Conservation (phyloP, 208 protist genomes). For the Naegleria gruberi region DNA sequence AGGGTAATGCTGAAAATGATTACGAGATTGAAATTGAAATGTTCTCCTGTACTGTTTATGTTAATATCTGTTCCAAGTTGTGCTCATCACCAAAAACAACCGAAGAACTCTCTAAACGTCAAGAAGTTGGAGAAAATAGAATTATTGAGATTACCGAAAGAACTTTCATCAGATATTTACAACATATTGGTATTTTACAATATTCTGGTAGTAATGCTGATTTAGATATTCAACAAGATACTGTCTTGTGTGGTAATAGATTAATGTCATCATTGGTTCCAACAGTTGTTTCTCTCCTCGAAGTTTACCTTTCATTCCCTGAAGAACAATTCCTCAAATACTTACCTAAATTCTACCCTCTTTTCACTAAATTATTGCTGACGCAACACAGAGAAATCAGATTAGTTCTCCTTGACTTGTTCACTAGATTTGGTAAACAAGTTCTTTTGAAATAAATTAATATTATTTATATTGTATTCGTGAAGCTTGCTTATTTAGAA, state of each 20-base stretch:
- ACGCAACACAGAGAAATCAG: neutral
- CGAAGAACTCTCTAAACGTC: neutral
- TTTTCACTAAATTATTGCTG: neutral
- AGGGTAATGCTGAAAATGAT: neutral
- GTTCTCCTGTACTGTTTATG: neutral
- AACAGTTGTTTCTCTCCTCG: neutral
- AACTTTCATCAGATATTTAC: neutral
- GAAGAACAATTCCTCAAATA: neutral
- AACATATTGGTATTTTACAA: neutral
- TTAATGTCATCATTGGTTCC: neutral
- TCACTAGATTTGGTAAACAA: neutral
- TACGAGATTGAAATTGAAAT: constrained; percentile 1
- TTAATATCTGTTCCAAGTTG: neutral
- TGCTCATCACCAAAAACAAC: neutral
- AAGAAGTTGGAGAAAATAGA: neutral
- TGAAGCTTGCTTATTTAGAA: too few species aligned
- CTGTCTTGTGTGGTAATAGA: neutral
- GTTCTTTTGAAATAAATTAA: neutral
- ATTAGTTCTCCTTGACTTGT: neutral
- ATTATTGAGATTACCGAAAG: neutral
- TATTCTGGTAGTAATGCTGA: neutral
- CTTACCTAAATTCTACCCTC: neutral
- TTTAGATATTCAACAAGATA: neutral
- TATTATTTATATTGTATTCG: too few species aligned
- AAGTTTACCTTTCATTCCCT: neutral